phyloP scores from a whole-genome alignment of 2,329 filamentous ascomycete genomes.

The Emergomyces africanus region DNA sequence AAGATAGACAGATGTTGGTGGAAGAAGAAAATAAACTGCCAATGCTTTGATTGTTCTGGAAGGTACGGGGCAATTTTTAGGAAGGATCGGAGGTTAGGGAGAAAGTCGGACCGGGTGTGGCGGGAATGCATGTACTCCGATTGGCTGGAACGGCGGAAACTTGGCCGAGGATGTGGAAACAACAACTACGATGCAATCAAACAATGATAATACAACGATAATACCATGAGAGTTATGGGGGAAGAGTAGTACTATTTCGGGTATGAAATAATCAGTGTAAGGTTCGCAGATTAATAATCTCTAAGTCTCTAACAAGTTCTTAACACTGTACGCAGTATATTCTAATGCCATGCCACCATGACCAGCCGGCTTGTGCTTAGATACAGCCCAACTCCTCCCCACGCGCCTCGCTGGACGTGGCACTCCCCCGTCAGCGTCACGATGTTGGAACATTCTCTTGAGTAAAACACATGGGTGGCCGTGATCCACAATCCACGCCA shows the following conservation, averaged over 20 bases:
- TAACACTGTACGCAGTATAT: not conserved
- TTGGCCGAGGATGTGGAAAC: not conserved
- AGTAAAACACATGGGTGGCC: not conserved
- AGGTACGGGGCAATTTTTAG: constrained; percentile 4
- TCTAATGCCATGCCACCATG: not conserved
- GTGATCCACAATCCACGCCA: not conserved
- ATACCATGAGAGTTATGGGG: not conserved
- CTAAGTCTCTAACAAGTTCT: not conserved
- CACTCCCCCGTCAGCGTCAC: not conserved
- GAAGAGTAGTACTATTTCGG: not conserved
- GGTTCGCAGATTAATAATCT: not conserved
- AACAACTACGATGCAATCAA: not conserved
- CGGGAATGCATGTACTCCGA: not conserved
- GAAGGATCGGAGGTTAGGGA: not conserved
- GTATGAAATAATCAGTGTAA: not conserved
- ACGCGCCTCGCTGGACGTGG: not conserved
- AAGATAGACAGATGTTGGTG: not conserved
- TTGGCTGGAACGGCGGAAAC: not conserved
- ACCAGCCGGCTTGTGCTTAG: not conserved
- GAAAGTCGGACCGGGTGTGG: constrained; percentile 7
- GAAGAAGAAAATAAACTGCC: not conserved
- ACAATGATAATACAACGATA: no score
- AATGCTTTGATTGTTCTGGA: constrained; percentile 3
- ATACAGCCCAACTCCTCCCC: not conserved
- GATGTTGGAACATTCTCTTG: not conserved